Conservation (phyloP, 2,329 filamentous ascomycete species). For the Didymella segeticola region DNA sequence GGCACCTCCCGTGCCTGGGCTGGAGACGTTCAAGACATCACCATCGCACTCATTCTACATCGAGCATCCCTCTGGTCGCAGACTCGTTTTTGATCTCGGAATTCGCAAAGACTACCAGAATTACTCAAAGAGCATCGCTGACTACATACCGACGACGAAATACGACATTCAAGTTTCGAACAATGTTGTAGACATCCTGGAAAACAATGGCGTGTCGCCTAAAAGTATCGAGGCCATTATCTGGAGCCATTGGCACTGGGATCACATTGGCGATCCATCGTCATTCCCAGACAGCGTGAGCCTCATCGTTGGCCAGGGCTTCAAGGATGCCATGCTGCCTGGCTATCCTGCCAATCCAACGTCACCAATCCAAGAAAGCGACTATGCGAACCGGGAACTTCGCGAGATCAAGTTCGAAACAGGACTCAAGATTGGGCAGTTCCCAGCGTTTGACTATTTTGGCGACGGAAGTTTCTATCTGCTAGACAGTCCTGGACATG, state of each 20-base stretch:
- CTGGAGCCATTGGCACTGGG: constrained; percentile 56
- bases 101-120: constrained; percentile 56
- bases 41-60: constrained; percentile 58
- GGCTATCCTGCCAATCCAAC: constrained; percentile 52
- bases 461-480: constrained; percentile 64
- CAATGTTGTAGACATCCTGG: constrained; percentile 49
- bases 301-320: constrained; percentile 61
- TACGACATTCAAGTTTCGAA: constrained; percentile 52
- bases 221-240: constrained; percentile 49
- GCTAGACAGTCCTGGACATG: constrained; percentile 61
- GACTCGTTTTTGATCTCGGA: constrained; percentile 57
- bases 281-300: constrained; percentile 56
- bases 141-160: constrained; percentile 28
- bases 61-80: constrained; percentile 52
- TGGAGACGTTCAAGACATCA: constrained; percentile 28
- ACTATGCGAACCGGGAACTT: constrained; percentile 30
- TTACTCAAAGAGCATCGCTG: constrained; percentile 23
- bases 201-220: constrained; percentile 41
- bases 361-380: constrained; percentile 29
- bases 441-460: constrained; percentile 61
- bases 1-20: constrained; percentile 26
- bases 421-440: constrained; percentile 50
- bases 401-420: constrained; percentile 31
- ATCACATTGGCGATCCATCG: constrained; percentile 58
- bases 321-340: constrained; percentile 55